A percentile compares a stretch with the other conserved stretches of the same genome.
phyloP scores from a whole-genome alignment of 2,329 filamentous ascomycete genomes.

The Parascedosporium putredinis region DNA sequence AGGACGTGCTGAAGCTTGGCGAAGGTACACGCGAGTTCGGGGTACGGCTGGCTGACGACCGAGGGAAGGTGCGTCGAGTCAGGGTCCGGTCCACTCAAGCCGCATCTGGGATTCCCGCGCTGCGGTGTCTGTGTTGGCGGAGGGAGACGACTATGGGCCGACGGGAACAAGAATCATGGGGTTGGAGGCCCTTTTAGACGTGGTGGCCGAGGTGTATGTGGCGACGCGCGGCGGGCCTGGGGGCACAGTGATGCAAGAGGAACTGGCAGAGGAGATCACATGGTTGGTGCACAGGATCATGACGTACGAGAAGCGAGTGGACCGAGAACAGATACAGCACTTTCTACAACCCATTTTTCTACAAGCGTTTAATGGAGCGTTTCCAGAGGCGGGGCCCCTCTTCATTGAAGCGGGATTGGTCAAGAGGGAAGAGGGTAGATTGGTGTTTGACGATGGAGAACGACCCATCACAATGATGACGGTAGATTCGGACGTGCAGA shows the following conservation, averaged over 20 bases:
- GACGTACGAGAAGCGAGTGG: not conserved
- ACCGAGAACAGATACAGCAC: not conserved
- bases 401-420: not conserved
- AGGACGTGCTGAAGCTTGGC: not conserved
- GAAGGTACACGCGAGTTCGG: not conserved
- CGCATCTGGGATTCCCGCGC: not conserved
- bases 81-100: not conserved
- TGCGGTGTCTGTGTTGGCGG: not conserved
- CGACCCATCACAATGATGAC: not conserved
- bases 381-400: not conserved
- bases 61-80: not conserved
- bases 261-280: not conserved
- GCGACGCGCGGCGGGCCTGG: not conserved
- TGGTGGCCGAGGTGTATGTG: conserved; percentile 1
- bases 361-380: conserved; percentile 1
- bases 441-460: not conserved
- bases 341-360: not conserved
- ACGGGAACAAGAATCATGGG: not conserved
- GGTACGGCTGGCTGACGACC: not conserved
- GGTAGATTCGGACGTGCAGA: not conserved
- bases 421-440: not conserved
- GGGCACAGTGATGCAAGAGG: not conserved
- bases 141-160: not conserved
- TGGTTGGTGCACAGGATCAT: conserved; percentile 3
- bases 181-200: not conserved